phyloP scores from a whole-genome alignment of 1,284 basidiomycete species.

The Exobasidium rhododendri region DNA sequence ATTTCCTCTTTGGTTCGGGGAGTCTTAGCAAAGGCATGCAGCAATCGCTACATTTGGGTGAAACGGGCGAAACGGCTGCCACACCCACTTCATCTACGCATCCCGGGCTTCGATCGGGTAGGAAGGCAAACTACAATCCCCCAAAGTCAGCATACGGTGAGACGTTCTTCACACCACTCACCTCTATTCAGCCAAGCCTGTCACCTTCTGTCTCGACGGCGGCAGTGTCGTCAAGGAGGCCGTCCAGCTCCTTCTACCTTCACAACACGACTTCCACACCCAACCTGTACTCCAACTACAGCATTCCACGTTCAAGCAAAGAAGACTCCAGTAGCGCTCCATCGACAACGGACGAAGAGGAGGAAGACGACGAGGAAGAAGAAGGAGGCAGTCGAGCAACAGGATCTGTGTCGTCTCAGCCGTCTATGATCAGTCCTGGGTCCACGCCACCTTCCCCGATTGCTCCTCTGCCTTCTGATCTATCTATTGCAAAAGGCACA shows the following conservation, averaged over 20 bases:
- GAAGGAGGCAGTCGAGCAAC: neutral
- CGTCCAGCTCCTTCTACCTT: constrained; percentile 18
- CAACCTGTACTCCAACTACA: constrained; percentile 26
- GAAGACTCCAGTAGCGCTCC: neutral
- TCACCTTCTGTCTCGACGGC: constrained; percentile 3
- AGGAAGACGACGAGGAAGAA: constrained; percentile 4
- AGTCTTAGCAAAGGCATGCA: neutral
- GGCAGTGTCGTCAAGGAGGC: neutral
- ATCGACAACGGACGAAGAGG: constrained; percentile 1
- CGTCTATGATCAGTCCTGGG: neutral
- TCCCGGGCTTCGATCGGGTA: neutral
- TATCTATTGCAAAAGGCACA: neutral
- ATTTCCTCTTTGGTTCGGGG: neutral
- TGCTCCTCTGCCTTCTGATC: neutral
- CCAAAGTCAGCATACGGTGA: constrained; percentile 7
- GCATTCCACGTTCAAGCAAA: neutral
- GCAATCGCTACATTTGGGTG: neutral
- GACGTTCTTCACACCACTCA: constrained; percentile 19
- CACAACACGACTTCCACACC: constrained; percentile 45
- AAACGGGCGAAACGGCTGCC: neutral
- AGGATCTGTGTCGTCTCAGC: neutral
- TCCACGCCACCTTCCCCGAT: neutral
- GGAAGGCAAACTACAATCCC: neutral
- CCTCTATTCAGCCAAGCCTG: neutral
- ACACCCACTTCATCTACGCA: constrained; percentile 5